phyloP scores from a whole-genome alignment of 1,139 yeast genomes.

The Ogataea hybrid region DNA sequence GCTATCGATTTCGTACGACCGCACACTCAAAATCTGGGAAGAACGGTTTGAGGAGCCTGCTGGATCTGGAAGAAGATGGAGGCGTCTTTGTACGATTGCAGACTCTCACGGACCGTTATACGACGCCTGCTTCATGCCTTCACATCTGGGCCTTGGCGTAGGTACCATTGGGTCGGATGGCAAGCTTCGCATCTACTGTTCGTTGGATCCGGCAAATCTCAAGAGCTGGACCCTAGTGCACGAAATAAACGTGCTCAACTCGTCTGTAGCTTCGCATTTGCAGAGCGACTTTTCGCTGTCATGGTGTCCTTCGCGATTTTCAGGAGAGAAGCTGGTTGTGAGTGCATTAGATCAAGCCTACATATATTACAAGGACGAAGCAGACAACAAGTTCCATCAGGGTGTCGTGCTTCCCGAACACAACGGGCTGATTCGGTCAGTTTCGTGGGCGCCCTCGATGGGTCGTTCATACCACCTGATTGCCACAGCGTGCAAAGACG shows the following conservation, averaged over 20 bases:
- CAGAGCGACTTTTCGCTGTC: constrained; percentile 86
- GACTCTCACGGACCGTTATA: constrained; percentile 89
- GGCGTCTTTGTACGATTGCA: constrained; percentile 66
- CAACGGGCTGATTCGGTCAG: constrained; percentile 80
- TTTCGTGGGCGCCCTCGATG: constrained; percentile 97
- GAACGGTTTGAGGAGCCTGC: constrained; percentile 78
- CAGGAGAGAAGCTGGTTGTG: constrained; percentile 77
- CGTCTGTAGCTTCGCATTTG: constrained; percentile 75
- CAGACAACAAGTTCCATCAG: constrained; percentile 43
- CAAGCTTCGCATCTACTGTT: constrained; percentile 79
- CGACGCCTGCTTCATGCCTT: constrained; percentile 87
- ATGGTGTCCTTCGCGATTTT: constrained; percentile 92
- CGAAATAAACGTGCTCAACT: constrained; percentile 65
- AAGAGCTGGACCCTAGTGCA: constrained; percentile 76
- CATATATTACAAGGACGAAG: constrained; percentile 51
- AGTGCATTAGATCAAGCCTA: constrained; percentile 88
- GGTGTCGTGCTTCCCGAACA: constrained; percentile 65
- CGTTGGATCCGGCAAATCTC: constrained; percentile 83
- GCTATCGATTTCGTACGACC: constrained; percentile 87
- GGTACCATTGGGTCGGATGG: constrained; percentile 95
- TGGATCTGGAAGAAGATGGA: constrained; percentile 82
- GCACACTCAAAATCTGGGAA: constrained; percentile 88
- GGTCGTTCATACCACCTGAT: constrained; percentile 84
- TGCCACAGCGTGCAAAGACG: constrained; percentile 97
- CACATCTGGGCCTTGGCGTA: constrained; percentile 75